These are phyloP conservation scores for Globisporangium emineosum DNA, from an alignment of 352 stramenopile genomes.

Conservation along the genomic window DNA sequence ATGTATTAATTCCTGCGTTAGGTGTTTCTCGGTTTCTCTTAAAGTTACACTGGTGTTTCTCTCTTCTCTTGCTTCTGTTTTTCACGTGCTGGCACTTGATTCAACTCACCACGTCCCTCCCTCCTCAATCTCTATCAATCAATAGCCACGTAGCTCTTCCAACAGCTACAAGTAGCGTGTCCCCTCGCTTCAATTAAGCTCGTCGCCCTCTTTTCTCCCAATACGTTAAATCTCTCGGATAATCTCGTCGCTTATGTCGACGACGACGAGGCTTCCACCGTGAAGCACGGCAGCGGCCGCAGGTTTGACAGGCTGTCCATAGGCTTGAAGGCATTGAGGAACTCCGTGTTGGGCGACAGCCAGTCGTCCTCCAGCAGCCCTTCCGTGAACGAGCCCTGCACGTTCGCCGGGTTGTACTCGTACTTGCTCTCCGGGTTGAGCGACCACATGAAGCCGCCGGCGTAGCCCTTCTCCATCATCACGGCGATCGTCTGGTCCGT, in stretches of 20 bases:
- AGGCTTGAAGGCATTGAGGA: slow-evolving; percentile 56
- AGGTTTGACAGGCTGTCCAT: slow-evolving; percentile 70
- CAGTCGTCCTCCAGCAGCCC: slow-evolving; percentile 76
- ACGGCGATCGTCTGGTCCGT: slow-evolving; percentile 71
- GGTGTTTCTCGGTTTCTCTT: background rate
- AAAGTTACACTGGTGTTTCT: background rate
- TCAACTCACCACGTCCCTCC: background rate
- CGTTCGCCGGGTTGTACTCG: slow-evolving; percentile 67
- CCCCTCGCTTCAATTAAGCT: background rate
- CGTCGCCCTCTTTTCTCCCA: background rate
- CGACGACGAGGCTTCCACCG: background rate
- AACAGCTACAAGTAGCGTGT: background rate
- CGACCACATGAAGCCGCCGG: slow-evolving; percentile 81
- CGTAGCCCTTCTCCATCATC: slow-evolving; percentile 59
- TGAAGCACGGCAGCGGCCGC: slow-evolving; percentile 63
- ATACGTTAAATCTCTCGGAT: background rate
- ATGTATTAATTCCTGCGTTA: no score
- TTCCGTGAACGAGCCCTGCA: slow-evolving; percentile 58
- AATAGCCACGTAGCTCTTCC: background rate
- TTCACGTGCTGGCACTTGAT: background rate
- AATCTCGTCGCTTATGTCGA: no score
- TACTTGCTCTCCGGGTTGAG: slow-evolving; percentile 79
- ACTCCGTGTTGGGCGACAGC: slow-evolving; percentile 68
- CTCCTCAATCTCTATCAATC: background rate
- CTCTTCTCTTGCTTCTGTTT: background rate